Percentiles rank a stretch among this genome's conserved stretches.
phyloP scores from a whole-genome alignment of 345 rosid species.

The Leavenworthia alabamica region DNA sequence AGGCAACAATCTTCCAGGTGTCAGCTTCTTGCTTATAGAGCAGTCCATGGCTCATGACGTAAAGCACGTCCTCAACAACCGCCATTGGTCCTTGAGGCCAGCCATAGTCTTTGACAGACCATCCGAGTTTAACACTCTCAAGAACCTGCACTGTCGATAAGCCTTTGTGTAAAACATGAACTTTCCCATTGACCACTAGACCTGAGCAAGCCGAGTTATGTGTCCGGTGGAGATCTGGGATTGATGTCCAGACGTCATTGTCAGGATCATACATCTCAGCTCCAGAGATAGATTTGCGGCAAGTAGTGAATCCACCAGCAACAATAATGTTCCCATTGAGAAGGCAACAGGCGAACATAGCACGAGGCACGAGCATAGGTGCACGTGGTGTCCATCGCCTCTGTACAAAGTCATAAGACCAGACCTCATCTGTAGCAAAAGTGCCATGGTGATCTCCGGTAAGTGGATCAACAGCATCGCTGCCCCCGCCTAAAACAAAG shows the following conservation, averaged over 20 bases:
- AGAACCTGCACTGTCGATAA: constrained; percentile 76
- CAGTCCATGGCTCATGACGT: constrained; percentile 63
- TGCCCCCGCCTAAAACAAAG: constrained; percentile 91
- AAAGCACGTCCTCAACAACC: constrained; percentile 55
- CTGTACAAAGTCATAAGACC: constrained; percentile 79
- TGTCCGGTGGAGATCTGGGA: constrained; percentile 79
- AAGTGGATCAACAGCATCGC: constrained; percentile 83
- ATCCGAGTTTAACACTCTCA: constrained; percentile 51
- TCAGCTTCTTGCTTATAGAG: constrained; percentile 55
- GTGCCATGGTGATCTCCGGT: constrained; percentile 96
- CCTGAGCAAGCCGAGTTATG: constrained; percentile 94
- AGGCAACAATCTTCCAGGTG: constrained; percentile 45
- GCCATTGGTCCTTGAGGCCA: constrained; percentile 95
- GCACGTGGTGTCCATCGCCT: constrained; percentile 63
- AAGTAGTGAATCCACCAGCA: constrained; percentile 91
- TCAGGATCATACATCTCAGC: constrained; percentile 92
- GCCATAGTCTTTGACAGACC: constrained; percentile 72
- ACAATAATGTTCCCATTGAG: constrained; percentile 81
- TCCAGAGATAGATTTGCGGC: constrained; percentile 78
- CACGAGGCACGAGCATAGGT: constrained; percentile 86
- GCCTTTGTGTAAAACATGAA: constrained; percentile 87
- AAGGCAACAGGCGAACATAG: constrained; percentile 91
- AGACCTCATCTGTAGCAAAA: constrained; percentile 85
- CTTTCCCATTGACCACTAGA: constrained; percentile 54
- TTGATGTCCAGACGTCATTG: constrained; percentile 64